Evolutionary conservation across 768 basidiomycete species (phyloP), one percentile per base, ranked within the genome.

Genomic region (Roridomyces roridus): DNA sequence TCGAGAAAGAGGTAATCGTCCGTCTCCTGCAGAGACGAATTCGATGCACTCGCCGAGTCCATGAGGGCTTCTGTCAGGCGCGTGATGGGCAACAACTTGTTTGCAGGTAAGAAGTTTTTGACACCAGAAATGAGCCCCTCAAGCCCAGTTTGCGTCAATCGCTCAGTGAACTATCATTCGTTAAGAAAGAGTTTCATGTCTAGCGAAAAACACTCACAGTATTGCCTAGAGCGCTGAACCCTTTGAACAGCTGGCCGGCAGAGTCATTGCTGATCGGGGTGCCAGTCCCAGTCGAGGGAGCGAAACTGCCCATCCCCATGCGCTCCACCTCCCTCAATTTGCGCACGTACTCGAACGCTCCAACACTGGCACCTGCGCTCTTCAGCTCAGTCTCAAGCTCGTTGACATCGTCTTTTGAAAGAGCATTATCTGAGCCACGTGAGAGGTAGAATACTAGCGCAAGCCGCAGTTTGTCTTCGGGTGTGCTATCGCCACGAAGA

Each of bases 41-140:
- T 96, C 24, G 93, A 91, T 3, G 94, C 97, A 2, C 91, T 82
- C 0, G 95, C 88, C 0, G 97, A 96, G 69, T 99, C 97, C 96
- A 98, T 98, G 25, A 99, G 80, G 20, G 97, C 96, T 68, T 98
- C 97, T 2, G 92, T 88, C 28, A 99, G 80, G 11, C 97, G 88
- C 0, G 97, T 98, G 42, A 96, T 86, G 11, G 94, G 89, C 45
- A 97, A 83, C 35, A 97, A 84, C 73, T 99, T 96, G 70, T 94
- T 93, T 3, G 93, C 89, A 1, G 97, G 97, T 17, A 99, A 75
- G 80, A 99, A 95, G 74, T 97, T 98, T 72, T 96, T 97, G 66
- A 99, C 97, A 35, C 96, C 96, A 0, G 95, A 96, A 60, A 99
- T 92, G 15, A 99, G 80, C 70, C 96, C 96, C 70, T 98, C 96